Evolutionary conservation across 2,329 filamentous ascomycete species (phyloP).

Genomic region (Penicillium sp.): DNA sequence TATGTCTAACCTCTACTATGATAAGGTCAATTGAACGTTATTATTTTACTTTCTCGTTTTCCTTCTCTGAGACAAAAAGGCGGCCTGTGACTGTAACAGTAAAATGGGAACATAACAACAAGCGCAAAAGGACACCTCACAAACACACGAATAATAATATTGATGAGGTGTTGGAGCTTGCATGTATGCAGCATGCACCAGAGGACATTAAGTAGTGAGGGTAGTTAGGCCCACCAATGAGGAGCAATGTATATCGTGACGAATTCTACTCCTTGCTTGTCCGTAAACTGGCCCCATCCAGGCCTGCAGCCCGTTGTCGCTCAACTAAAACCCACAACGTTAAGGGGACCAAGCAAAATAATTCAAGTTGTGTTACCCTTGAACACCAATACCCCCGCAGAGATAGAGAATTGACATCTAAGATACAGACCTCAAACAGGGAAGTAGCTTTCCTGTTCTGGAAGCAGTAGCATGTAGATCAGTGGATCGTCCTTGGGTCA

Average conservation of each 20-base stretch:
- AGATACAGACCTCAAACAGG: neutral
- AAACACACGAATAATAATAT: neutral
- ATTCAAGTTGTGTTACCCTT: neutral
- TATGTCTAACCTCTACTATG: neutral
- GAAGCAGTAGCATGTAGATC: neutral
- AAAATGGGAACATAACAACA: neutral
- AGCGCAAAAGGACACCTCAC: neutral
- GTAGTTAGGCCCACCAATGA: neutral
- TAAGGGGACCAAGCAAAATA: neutral
- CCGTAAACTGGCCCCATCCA: neutral
- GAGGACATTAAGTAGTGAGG: neutral
- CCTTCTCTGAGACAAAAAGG: neutral
- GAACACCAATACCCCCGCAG: neutral
- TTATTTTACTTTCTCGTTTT: no score
- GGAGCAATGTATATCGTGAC: neutral
- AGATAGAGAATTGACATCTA: neutral
- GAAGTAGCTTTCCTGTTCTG: neutral
- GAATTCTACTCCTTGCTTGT: no score
- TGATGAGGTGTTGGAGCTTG: neutral
- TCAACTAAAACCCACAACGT: neutral
- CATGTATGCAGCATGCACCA: neutral
- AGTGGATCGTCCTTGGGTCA: neutral
- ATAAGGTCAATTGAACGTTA: neutral
- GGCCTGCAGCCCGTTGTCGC: neutral
- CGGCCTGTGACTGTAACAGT: neutral